phyloP scores from a whole-genome alignment of 768 basidiomycete species.

The Sporobolomyces phaffii region DNA sequence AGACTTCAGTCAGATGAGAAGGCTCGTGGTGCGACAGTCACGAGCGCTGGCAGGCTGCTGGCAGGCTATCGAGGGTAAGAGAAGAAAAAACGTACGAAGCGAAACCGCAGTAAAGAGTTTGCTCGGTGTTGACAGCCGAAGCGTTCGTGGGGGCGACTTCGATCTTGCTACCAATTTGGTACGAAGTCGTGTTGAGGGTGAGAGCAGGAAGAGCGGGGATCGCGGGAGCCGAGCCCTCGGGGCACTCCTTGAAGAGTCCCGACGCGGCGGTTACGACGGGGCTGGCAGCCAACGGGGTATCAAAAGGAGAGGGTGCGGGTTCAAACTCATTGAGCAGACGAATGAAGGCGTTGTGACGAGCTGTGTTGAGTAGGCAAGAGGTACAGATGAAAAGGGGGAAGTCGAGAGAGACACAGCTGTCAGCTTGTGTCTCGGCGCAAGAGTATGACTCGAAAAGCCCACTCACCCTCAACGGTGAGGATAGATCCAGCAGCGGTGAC shows the following conservation, averaged over 20 bases:
- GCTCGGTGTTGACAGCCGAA: not conserved
- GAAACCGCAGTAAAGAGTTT: slow-evolving; percentile 31
- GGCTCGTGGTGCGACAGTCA: no score
- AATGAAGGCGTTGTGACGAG: slow-evolving; percentile 41
- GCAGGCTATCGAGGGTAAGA: no score
- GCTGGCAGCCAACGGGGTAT: slow-evolving; percentile 56
- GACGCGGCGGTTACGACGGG: slow-evolving; percentile 51
- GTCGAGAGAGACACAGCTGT: no score
- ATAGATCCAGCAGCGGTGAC: slow-evolving; percentile 58
- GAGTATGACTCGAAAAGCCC: no score
- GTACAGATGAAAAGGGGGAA: no score
- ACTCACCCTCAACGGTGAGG: slow-evolving; percentile 53
- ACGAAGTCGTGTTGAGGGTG: slow-evolving; percentile 44
- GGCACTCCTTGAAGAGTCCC: slow-evolving; percentile 53
- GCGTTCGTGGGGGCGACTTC: slow-evolving; percentile 35
- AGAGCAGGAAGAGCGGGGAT: slow-evolving; percentile 54
- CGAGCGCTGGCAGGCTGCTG: no score
- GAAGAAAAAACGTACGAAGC: slow-evolving; percentile 17
- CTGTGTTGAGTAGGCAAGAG: no score
- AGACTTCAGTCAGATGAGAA: not conserved
- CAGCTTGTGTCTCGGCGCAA: no score
- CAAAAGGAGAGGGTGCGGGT: slow-evolving; percentile 39
- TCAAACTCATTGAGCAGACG: slow-evolving; percentile 27
- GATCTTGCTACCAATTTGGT: slow-evolving; percentile 44
- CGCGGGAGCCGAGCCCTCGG: slow-evolving; percentile 51